Percentiles rank a stretch among this genome's conserved stretches.
phyloP scores from a whole-genome alignment of 2,329 filamentous ascomycete species.

The Phaeophleospora eucalypticola region DNA sequence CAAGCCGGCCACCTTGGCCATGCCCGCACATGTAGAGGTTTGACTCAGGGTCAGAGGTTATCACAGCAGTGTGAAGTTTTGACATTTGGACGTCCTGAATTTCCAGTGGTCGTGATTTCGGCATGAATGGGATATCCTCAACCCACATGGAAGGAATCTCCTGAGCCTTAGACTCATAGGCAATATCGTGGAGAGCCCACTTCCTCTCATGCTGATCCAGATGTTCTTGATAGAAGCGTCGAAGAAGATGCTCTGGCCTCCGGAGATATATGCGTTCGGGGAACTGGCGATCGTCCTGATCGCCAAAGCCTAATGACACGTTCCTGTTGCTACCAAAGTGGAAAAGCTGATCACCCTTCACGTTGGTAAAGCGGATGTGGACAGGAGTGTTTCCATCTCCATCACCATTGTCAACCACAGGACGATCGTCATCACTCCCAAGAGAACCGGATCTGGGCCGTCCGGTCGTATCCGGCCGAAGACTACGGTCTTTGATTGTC shows the following conservation, averaged over 20 bases:
- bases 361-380: slow-evolving; percentile 25
- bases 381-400: slow-evolving; percentile 34
- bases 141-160: slow-evolving; percentile 31
- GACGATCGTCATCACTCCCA: slow-evolving; percentile 46
- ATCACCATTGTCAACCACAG: slow-evolving; percentile 49
- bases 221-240: slow-evolving; percentile 68
- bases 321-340: slow-evolving; percentile 98
- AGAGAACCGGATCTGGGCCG: slow-evolving; percentile 29
- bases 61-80: slow-evolving; percentile 83
- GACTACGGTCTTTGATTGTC: slow-evolving; percentile 74
- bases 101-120: slow-evolving; percentile 66
- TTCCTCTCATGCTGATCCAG: slow-evolving; percentile 41
- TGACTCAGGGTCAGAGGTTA: slow-evolving; percentile 81
- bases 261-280: slow-evolving; percentile 77
- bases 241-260: slow-evolving; percentile 72
- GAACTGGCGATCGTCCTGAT: slow-evolving; percentile 90
- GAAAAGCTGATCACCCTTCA: slow-evolving; percentile 78
- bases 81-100: slow-evolving; percentile 82
- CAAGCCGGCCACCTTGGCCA: slow-evolving; percentile 82
- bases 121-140: slow-evolving; percentile 64
- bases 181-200: slow-evolving; percentile 37
- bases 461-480: slow-evolving; percentile 42
- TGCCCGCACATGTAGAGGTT: slow-evolving; percentile 93
- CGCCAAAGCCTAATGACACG: slow-evolving; percentile 84
- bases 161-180: slow-evolving; percentile 18